Percentiles rank a stretch among this genome's conserved stretches.
These are phyloP conservation scores for Candida pseudofarinosa DNA, from an alignment of 805 yeast species.

Conservation along the genomic window DNA sequence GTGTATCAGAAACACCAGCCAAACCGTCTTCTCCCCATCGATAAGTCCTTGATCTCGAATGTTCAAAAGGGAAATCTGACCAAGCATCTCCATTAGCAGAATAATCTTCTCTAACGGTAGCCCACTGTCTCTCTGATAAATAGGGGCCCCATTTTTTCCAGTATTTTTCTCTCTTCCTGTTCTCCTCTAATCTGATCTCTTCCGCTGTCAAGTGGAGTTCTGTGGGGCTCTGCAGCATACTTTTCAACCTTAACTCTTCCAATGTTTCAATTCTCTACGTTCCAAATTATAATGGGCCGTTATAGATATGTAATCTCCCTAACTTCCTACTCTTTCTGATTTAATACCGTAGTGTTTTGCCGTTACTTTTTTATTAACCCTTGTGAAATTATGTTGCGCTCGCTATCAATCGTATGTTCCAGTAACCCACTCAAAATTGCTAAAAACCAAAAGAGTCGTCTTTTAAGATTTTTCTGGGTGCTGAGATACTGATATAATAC, in stretches of 20 bases:
- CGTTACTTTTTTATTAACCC: background rate
- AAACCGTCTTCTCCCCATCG: slow-evolving; percentile 97
- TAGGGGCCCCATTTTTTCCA: slow-evolving; percentile 94
- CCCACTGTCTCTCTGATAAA: slow-evolving; percentile 84
- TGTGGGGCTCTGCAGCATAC: slow-evolving; percentile 9
- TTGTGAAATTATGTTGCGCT: background rate
- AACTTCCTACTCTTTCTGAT: background rate
- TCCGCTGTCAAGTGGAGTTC: slow-evolving; percentile 26
- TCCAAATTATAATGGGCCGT: too few relatives aligned
- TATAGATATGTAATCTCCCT: too few relatives aligned
- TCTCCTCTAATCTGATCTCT: slow-evolving; percentile 32
- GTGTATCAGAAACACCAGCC: slow-evolving; percentile 84
- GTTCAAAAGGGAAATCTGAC: slow-evolving; percentile 83
- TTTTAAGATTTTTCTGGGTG: too few relatives aligned
- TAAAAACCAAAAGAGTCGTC: too few relatives aligned
- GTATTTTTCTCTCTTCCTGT: slow-evolving; percentile 40
- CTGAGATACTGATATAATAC: too few relatives aligned
- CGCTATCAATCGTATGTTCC: background rate
- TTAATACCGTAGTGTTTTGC: background rate
- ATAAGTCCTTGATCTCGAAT: slow-evolving; percentile 73
- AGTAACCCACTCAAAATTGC: background rate
- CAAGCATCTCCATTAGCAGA: slow-evolving; percentile 86
- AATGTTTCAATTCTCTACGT: background rate
- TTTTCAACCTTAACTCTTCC: background rate
- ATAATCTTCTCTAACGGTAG: slow-evolving; percentile 84